These are phyloP conservation scores for Mrakia frigida DNA, from an alignment of 768 basidiomycete species.

Conservation along the genomic window DNA sequence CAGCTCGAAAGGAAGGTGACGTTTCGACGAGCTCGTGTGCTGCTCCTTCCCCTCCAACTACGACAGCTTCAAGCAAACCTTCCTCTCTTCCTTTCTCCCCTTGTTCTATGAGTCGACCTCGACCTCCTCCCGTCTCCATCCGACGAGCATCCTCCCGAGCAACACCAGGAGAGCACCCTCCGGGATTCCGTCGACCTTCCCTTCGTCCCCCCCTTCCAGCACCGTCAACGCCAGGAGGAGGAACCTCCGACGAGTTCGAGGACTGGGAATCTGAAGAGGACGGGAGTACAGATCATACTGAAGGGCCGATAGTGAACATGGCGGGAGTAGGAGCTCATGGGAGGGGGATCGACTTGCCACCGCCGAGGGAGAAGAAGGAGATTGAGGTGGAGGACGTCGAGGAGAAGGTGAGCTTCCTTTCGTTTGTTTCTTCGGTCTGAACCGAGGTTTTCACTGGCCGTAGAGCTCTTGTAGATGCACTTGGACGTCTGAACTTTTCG, in stretches of 20 bases:
- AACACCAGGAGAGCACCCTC: not conserved
- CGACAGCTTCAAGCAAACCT: not conserved
- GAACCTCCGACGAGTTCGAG: not conserved
- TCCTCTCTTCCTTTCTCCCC: not conserved
- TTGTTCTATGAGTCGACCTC: not conserved
- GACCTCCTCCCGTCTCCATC: not conserved
- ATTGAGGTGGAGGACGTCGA: not conserved
- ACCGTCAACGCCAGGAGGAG: not conserved
- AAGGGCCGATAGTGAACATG: not conserved
- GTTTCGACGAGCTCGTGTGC: not conserved
- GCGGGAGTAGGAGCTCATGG: not conserved
- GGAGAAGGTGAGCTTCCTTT: not conserved
- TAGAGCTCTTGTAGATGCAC: no score
- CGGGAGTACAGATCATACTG: no score
- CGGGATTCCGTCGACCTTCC: not conserved
- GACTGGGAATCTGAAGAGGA: not conserved
- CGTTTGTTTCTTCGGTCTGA: not conserved
- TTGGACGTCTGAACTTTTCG: not conserved
- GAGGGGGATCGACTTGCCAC: not conserved
- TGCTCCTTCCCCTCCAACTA: not conserved
- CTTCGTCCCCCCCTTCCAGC: conserved; percentile 4
- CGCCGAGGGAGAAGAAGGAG: not conserved
- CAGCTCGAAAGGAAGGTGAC: no score
- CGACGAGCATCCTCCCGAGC: not conserved
- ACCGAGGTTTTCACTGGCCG: no score